Percentiles rank a stretch among this genome's conserved stretches.
These are phyloP conservation scores for Paulownia fortunei DNA, from an alignment of 257 asterid species.

Conservation along the genomic window DNA sequence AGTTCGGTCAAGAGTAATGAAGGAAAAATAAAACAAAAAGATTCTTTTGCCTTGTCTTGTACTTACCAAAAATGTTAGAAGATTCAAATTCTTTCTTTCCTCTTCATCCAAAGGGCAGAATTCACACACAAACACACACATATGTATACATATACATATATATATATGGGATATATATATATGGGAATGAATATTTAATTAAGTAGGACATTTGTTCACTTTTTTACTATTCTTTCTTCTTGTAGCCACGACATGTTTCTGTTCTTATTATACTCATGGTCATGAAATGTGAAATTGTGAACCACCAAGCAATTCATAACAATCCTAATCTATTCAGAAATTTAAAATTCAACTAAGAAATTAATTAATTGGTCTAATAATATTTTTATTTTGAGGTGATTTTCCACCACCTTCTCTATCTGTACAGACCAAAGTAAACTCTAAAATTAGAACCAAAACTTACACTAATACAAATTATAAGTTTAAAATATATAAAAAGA, in stretches of 20 bases:
- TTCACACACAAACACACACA: neutral
- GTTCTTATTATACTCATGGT: no score
- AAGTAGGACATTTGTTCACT: neutral
- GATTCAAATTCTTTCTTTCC: constrained; percentile 4
- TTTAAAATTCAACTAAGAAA: neutral
- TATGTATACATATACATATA: no score
- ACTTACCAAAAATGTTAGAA: neutral
- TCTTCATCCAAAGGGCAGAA: neutral
- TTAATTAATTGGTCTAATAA: neutral
- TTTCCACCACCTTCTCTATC: neutral
- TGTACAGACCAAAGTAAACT: neutral
- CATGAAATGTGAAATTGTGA: no score
- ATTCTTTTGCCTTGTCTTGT: neutral
- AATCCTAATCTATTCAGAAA: no score
- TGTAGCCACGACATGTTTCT: no score
- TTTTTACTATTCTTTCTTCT: neutral
- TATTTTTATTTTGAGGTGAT: neutral
- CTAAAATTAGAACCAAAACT: constrained; percentile 9
- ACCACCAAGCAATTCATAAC: no score
- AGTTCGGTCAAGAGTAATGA: neutral
- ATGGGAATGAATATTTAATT: neutral
- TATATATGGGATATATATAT: no score
- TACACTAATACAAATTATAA: neutral
- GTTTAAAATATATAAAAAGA: neutral
- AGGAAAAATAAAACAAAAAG: neutral